Percentiles rank a stretch among this genome's conserved stretches.
phyloP scores from a whole-genome alignment of 371 early-diverging fungal genomes.

The Mycotypha africana region DNA sequence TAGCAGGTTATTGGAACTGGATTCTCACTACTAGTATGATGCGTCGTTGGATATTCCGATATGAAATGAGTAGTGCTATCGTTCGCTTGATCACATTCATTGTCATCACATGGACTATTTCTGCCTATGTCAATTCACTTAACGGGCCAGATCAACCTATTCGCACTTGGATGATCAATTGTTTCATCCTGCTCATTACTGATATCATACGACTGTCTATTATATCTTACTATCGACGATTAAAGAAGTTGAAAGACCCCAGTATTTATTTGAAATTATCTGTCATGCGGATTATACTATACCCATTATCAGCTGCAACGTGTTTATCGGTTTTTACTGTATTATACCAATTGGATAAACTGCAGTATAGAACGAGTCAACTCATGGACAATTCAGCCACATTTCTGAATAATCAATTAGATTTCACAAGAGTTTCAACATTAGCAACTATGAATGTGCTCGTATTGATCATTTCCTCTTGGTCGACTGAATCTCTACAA shows the following conservation, averaged over 20 bases:
- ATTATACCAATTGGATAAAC: constrained; percentile 42
- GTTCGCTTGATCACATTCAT: constrained; percentile 54
- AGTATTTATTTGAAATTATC: constrained; percentile 35
- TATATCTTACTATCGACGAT: constrained; percentile 34
- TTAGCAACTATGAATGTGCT: constrained; percentile 14
- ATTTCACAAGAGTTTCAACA: background rate
- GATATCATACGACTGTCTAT: constrained; percentile 47
- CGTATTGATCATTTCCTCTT: constrained; percentile 51
- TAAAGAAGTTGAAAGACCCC: constrained; percentile 18
- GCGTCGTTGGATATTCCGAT: constrained; percentile 57
- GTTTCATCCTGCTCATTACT: constrained; percentile 42
- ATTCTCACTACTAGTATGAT: constrained; percentile 56
- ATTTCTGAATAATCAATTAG: background rate
- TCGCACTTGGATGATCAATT: constrained; percentile 53
- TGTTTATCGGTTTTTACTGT: constrained; percentile 55
- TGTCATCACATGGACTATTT: constrained; percentile 53
- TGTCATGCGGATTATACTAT: constrained; percentile 41
- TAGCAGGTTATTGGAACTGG: constrained; percentile 59
- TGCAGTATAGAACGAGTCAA: constrained; percentile 45
- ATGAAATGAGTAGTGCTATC: constrained; percentile 53
- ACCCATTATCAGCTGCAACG: constrained; percentile 48
- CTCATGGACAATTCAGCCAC: constrained; percentile 30
- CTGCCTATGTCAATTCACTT: constrained; percentile 41
- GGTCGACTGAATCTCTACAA: constrained; percentile 37
- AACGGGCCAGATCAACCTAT: constrained; percentile 56